A percentile compares a stretch with the other conserved stretches of the same genome.
Conservation (phyloP, 345 rosid genomes). For the Acer negundo region DNA sequence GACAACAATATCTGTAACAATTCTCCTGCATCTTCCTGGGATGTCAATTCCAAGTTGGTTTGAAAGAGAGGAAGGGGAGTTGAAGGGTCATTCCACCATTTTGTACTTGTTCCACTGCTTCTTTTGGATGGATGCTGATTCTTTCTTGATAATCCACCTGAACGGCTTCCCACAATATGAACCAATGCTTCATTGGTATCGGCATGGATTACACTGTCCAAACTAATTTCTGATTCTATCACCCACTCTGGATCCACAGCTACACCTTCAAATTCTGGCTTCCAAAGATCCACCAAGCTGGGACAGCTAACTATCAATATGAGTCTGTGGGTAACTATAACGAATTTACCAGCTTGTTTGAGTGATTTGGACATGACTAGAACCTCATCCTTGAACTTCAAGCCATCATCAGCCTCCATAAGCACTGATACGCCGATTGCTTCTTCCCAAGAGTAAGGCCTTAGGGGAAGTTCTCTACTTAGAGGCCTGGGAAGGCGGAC, state of each 20-base stretch:
- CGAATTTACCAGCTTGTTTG: constrained; percentile 66
- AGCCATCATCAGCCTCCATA: constrained; percentile 55
- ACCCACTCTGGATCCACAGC: constrained; percentile 67
- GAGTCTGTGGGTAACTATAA: constrained; percentile 63
- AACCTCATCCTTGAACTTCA: constrained; percentile 62
- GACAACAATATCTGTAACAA: constrained; percentile 53
- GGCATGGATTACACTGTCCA: constrained; percentile 76
- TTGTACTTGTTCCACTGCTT: constrained; percentile 46
- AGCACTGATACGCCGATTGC: constrained; percentile 82
- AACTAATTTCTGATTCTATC: constrained; percentile 64
- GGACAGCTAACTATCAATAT: constrained; percentile 63
- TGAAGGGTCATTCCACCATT: constrained; percentile 51
- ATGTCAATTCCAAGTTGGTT: constrained; percentile 63
- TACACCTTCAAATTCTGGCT: constrained; percentile 72
- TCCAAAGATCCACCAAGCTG: constrained; percentile 59
- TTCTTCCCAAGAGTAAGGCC: constrained; percentile 93
- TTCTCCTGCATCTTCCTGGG: constrained; percentile 53
- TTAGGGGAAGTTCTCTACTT: constrained; percentile 75
- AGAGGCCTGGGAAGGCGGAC: constrained; percentile 80
- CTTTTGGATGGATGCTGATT: constrained; percentile 53
- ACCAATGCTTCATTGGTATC: constrained; percentile 52
- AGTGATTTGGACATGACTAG: constrained; percentile 73
- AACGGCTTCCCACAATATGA: constrained; percentile 78
- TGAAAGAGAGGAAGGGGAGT: constrained; percentile 71
- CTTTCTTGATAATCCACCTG: constrained; percentile 59